phyloP scores from a whole-genome alignment of 176 grass and related monocot genomes.

The Lolium multiflorum region DNA sequence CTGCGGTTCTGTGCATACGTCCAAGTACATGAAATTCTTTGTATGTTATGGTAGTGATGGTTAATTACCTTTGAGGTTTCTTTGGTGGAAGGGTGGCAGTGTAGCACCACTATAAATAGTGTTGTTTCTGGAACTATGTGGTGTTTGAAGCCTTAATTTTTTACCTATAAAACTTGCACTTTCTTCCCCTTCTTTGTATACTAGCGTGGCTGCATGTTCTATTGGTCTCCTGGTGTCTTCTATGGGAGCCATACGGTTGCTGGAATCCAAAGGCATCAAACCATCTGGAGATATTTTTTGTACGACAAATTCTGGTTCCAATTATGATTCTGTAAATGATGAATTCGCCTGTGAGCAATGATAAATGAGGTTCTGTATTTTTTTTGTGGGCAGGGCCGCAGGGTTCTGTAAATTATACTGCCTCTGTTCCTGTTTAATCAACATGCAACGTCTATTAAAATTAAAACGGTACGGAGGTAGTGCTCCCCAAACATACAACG shows the following conservation, averaged over 20 bases:
- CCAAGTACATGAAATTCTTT: slow-evolving; percentile 25
- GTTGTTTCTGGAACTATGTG: slow-evolving; percentile 19
- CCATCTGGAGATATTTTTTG: neutral
- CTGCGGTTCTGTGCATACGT: slow-evolving; percentile 50
- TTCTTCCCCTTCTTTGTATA: slow-evolving; percentile 1
- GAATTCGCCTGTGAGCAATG: neutral
- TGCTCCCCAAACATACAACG: no score
- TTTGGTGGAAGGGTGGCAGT: neutral
- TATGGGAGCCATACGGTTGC: slow-evolving; percentile 18
- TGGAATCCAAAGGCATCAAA: slow-evolving; percentile 28
- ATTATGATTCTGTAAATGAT: neutral
- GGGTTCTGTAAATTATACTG: no score
- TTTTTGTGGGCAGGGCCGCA: no score
- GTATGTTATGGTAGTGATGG: slow-evolving; percentile 28
- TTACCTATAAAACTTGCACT: slow-evolving; percentile 25
- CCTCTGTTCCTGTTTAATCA: no score
- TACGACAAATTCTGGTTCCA: neutral
- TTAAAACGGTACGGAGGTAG: no score
- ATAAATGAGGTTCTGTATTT: neutral
- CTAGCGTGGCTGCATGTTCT: slow-evolving; percentile 2
- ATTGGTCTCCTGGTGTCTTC: slow-evolving; percentile 28
- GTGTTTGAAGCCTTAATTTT: slow-evolving; percentile 32
- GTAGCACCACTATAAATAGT: slow-evolving; percentile 27
- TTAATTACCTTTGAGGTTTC: neutral
- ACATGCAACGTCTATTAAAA: no score